Base-by-base conservation (phyloP, 768 basidiomycete genomes). In the Hypholoma sublateritium region DNA sequence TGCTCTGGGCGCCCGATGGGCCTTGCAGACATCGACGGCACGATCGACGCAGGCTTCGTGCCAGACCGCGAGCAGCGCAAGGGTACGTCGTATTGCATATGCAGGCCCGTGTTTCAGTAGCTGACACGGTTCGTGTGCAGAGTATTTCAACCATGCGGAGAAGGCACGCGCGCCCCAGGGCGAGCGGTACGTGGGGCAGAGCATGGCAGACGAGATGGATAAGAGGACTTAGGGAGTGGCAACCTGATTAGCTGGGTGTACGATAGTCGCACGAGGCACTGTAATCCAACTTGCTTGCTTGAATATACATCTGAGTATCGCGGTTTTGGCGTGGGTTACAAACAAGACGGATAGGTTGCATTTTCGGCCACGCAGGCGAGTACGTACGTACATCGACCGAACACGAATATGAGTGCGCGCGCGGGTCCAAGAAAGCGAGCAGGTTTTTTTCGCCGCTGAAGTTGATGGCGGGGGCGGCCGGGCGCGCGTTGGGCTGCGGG, bases 1-100 rank as follows among this genome's bases (percentile, higher is more conserved):
- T 77, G 72, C 35, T 72, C 77, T 14, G 71, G 78, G 25, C 57
- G 72, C 46, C 77, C 80, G 8, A 77, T 82, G 79, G 79, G 81
- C 19, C 74, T 76, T 9, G 76, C 78, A 16, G 79, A 74, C 52
- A 77, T 81, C 8, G 59, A 60, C 17, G 62, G 62, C 16, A 52
- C 45, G 13, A 24, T 61, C 7, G 62, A 69, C 59, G 65, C 74
- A 50, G 56, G 70, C 49, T 70, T 70, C 45, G 71, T 76, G 13
- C 51, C 67, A 4, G 81, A 83, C 55, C 50, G 52, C 2, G 70
- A 80, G 37, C 80, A 83, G 62, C 72, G 82, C 24, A 66, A 74
- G 70, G 71, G 82, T 81, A 57, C 42, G 72, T 9, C 6, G 11
- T 39, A 16, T 50, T 32, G 17, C 32, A 36, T 16, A 12, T 37